These are phyloP conservation scores for Cryptosporidium xiaoi DNA, from an alignment of 169 alveolate genomes.

Conservation along the genomic window DNA sequence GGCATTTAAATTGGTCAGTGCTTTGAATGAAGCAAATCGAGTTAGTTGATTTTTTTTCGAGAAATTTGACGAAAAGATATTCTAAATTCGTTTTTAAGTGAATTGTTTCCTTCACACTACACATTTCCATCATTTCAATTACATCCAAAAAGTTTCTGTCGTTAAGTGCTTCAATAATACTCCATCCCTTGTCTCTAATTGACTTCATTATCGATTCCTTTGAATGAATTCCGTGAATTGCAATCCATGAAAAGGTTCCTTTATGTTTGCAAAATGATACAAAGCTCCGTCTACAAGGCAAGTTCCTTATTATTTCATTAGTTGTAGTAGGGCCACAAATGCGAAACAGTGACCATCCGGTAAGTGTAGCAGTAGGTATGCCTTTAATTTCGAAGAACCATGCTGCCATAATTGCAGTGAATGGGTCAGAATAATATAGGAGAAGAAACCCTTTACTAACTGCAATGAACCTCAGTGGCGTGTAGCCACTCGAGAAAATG, in stretches of 20 bases:
- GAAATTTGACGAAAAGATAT: slow-evolving; percentile 13
- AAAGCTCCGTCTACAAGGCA: background rate
- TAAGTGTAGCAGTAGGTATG: slow-evolving; percentile 52
- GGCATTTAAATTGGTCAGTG: slow-evolving; percentile 25
- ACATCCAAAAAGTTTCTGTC: slow-evolving; percentile 61
- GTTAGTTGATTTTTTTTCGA: slow-evolving; percentile 4
- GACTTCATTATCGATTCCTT: slow-evolving; percentile 7
- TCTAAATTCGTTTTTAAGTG: slow-evolving; percentile 17
- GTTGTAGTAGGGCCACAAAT: slow-evolving; percentile 36
- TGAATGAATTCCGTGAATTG: slow-evolving; percentile 68
- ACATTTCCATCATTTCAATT: slow-evolving; percentile 41
- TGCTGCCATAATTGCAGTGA: slow-evolving; percentile 72
- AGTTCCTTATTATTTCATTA: slow-evolving; percentile 20
- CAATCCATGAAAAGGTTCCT: slow-evolving; percentile 55
- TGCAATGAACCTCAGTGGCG: slow-evolving; percentile 33
- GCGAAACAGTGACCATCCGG: slow-evolving; percentile 69
- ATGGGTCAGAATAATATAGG: slow-evolving; percentile 31
- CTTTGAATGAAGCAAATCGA: background rate
- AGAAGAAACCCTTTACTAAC: slow-evolving; percentile 46
- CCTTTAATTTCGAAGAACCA: slow-evolving; percentile 68
- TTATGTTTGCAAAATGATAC: slow-evolving; percentile 32
- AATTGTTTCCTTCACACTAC: slow-evolving; percentile 5
- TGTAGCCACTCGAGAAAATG: slow-evolving; percentile 67
- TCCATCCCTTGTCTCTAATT: slow-evolving; percentile 45
- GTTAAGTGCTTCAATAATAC: slow-evolving; percentile 44